phyloP scores from a whole-genome alignment of 495 filamentous ascomycete genomes.

The Neurospora sp. region DNA sequence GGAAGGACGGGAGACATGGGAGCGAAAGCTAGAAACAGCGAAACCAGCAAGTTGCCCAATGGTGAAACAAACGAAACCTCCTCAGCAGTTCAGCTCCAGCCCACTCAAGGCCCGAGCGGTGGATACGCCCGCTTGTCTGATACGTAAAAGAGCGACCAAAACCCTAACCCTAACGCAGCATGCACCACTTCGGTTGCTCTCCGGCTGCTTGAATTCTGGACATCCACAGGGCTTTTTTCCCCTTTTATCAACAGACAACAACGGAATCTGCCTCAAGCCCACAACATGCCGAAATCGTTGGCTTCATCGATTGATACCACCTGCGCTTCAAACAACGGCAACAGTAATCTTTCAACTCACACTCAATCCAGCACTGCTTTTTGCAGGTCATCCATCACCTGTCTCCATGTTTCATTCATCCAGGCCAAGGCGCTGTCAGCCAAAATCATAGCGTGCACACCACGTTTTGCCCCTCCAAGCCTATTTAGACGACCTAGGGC shows the following conservation, averaged over 20 bases:
- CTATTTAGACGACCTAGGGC: neutral
- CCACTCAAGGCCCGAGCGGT: neutral
- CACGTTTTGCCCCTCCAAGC: neutral
- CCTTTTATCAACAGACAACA: neutral
- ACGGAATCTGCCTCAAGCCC: neutral
- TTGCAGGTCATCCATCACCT: neutral
- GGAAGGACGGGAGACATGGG: neutral
- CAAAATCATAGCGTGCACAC: neutral
- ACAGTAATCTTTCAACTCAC: neutral
- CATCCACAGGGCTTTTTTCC: neutral
- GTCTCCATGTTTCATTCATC: neutral
- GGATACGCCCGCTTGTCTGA: neutral
- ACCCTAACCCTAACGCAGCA: neutral
- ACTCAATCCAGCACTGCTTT: neutral
- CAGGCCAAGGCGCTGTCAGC: neutral
- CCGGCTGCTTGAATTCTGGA: neutral
- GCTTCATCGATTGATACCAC: neutral
- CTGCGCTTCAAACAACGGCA: neutral
- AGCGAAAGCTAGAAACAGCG: neutral
- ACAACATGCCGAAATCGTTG: neutral
- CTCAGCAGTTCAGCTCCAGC: neutral
- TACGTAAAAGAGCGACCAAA: neutral
- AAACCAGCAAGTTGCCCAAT: neutral
- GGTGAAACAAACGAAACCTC: constrained; percentile 1
- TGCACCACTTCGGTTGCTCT: neutral